Evolutionary conservation across 441 rosid genomes (phyloP), one percentile per base, ranked within the genome.

Genomic region (Dalechampia spathulata): DNA sequence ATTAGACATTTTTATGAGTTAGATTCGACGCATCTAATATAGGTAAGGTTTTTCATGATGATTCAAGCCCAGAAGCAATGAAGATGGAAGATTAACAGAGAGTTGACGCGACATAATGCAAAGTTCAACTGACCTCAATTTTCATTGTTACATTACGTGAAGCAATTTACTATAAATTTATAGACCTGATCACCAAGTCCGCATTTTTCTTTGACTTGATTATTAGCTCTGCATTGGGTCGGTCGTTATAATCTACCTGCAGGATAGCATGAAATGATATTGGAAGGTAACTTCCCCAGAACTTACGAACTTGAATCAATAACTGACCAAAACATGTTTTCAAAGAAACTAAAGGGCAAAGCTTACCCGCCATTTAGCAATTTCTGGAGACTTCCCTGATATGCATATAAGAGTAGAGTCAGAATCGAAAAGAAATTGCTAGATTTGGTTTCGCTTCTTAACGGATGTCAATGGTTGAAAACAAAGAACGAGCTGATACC

Each of bases 351-450:
- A 44, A 52, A 8, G n/a, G n/a, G n/a, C 23, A 2, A 48, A 50
- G 25, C 75, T 72, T 83, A 83, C 96, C 88, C 90, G 75, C 92
- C 92, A 79, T 70, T 82, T 74, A 46, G 98, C 96, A 65, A 80
- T 65, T 53, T 92, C 85, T 0, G 77, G 82, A 3, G 87, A 61
- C 72, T 83, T 92, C 61, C 98, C 98, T 91, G 72, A 21, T 7
- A 48, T 15, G 21, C 8, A n/a, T 2, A 23, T 38, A 10, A 17
- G 40, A 54, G 20, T 44, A 30, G 38, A 25, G 15, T 48, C 3
- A 67, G 47, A 44, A 16, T 27, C 4, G 21, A 23, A 57, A 28
- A 6, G 25, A 23, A 4, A 2, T 23, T 0, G 3, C 46, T 7
- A 6, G n/a, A 4, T 19, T 52, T 49, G 36, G 17, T 37, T 51